These are phyloP conservation scores for Ophiostoma sp. DNA, from an alignment of 2,329 filamentous ascomycete genomes.

Conservation along the genomic window DNA sequence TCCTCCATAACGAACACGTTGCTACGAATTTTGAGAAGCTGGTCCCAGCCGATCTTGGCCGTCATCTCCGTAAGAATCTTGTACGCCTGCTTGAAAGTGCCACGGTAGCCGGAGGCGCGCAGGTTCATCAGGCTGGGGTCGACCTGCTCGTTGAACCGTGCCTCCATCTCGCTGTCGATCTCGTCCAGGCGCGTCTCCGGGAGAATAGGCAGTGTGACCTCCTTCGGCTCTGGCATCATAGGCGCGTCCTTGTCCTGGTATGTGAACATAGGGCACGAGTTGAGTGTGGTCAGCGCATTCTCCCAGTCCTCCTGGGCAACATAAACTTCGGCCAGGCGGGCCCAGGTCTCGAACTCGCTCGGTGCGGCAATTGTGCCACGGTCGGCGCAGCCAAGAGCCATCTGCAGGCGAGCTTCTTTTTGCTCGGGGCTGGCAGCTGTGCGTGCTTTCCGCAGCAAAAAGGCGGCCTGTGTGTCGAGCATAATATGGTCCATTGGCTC, in stretches of 20 bases:
- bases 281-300: conserved; percentile 87
- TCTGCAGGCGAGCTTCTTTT: conserved; percentile 69
- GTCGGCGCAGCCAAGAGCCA: conserved; percentile 91
- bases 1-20: conserved; percentile 99
- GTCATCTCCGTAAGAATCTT: conserved; percentile 93
- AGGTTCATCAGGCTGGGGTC: conserved; percentile 84
- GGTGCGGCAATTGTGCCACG: conserved; percentile 92
- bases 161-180: conserved; percentile 87
- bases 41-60: conserved; percentile 95
- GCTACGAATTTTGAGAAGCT: conserved; percentile 89
- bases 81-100: conserved; percentile 95
- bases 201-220: conserved; percentile 82
- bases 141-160: conserved; percentile 78
- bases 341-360: conserved; percentile 97
- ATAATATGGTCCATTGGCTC: conserved; percentile 97
- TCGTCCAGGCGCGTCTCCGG: conserved; percentile 90
- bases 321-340: conserved; percentile 88
- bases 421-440: conserved; percentile 54
- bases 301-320: conserved; percentile 96
- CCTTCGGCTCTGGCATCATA: conserved; percentile 87
- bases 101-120: conserved; percentile 85
- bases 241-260: conserved; percentile 98
- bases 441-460: conserved; percentile 80
- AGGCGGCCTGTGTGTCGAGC: conserved; percentile 90
- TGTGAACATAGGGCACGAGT: conserved; percentile 99